Base-by-base conservation (phyloP, 2,329 filamentous ascomycete species). In the Microascus cirrosus region DNA sequence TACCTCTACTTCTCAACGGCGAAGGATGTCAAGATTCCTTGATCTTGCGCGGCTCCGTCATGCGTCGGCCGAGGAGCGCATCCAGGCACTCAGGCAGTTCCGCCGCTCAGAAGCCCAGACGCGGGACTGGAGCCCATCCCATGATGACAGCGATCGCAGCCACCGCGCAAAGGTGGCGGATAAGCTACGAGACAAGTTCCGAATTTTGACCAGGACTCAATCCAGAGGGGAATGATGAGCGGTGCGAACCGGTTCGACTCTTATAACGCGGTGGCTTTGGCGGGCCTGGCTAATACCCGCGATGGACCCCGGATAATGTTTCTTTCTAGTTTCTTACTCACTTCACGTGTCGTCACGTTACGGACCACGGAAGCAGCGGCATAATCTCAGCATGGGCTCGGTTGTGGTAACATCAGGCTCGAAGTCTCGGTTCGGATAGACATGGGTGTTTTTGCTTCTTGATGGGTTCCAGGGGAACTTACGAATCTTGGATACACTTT, bases 31-130 rank as follows among this genome's bases (percentile, higher is more conserved):
- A 0, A 76, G 81, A 3, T 65, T 84, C 4, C 72, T 84, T 48
- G 82, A 85, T 62, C 70, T 83, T 53, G 76, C 80, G 61, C 71
- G 79, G 52, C 69, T 86, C 20, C 76, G 82, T 12, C 75, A 83
- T 60, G 82, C 82, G n/a, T 73, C 81, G 0, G 73, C 77, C 3
- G 80, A 84, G 62, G 83, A 86, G 67, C 80, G 82, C n/a, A 81
- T 86, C 57, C 80, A 79, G 58, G 79, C 77, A 6, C 71, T 86
- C 5, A 74, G 83, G 39, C 76, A 77, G 56, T 69, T 69, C 66
- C 66, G 69, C 32, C 56, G 57, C 50, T 58, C 56, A 1, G 58
- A 54, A 20, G 57, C 36, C 20, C 53, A 48, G 50, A 10, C 54
- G 36, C 36, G 45, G 51, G 57, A 63, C 60, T 24, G 53, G 59